phyloP scores from a whole-genome alignment of 1,139 yeast genomes.

The Kodamaea derodonti region DNA sequence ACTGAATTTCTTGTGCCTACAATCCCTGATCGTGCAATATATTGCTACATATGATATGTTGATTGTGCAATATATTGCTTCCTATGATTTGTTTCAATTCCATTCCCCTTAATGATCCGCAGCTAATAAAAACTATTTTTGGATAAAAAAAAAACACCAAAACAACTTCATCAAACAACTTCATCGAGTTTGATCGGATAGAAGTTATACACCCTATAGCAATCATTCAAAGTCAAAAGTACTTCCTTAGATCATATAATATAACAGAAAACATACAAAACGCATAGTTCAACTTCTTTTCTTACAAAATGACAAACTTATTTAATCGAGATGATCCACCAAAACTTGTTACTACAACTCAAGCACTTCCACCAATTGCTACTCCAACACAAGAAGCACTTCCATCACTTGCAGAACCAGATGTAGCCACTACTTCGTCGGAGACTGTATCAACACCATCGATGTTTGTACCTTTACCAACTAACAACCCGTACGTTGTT shows the following conservation, averaged over 20 bases:
- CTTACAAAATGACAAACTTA: neutral
- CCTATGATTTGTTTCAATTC: no score
- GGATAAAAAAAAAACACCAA: neutral
- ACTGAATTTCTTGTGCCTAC: no score
- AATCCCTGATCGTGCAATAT: no score
- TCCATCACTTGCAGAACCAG: neutral
- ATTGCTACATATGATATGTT: no score
- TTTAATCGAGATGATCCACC: neutral
- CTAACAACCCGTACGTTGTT: slow-evolving; percentile 59
- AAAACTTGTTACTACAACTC: neutral
- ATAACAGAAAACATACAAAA: neutral
- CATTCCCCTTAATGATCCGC: neutral
- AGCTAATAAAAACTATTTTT: neutral
- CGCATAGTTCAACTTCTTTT: no score
- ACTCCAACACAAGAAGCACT: neutral
- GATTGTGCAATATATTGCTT: no score
- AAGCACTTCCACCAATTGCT: no score
- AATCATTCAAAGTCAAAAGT: neutral
- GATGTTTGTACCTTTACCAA: slow-evolving; percentile 59
- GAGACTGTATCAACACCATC: slow-evolving; percentile 45
- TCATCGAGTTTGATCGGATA: no score
- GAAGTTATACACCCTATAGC: no score
- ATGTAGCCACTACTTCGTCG: neutral
- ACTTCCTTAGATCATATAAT: neutral
- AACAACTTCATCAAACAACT: neutral